These are phyloP conservation scores for Papiliotrema nemorosa DNA, from an alignment of 1,284 basidiomycete genomes.

Conservation along the genomic window DNA sequence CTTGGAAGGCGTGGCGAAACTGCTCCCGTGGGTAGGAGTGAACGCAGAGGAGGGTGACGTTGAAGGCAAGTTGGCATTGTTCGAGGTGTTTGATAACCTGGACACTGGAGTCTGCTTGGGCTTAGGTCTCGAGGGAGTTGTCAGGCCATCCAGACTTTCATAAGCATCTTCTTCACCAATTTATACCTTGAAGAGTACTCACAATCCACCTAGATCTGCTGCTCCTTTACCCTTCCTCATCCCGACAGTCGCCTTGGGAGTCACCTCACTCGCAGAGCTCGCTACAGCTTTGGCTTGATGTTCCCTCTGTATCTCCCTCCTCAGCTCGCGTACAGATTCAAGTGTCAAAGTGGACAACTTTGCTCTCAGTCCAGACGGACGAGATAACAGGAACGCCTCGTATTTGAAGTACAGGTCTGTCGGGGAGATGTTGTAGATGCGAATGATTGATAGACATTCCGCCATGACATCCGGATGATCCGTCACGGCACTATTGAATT, in stretches of 20 bases:
- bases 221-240: conserved; percentile 28
- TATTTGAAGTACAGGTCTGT: conserved; percentile 51
- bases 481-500: conserved; percentile 33
- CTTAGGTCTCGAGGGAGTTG: conserved; percentile 32
- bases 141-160: conserved; percentile 32
- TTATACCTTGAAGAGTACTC: conserved; percentile 10
- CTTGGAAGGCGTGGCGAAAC: conserved; percentile 19
- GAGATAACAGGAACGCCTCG: conserved; percentile 50
- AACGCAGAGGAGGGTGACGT: conserved; percentile 18
- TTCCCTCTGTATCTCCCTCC: conserved; percentile 47
- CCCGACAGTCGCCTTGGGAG: conserved; percentile 20
- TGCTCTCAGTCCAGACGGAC: conserved; percentile 41
- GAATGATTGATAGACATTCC: conserved; percentile 45
- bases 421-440: conserved; percentile 44
- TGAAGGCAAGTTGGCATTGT: conserved; percentile 16
- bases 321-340: conserved; percentile 46
- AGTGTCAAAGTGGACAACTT: conserved; percentile 40
- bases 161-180: background rate
- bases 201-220: conserved; percentile 46
- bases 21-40: conserved; percentile 10
- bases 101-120: conserved; percentile 9
- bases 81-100: conserved; percentile 21
- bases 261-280: conserved; percentile 5
- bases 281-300: conserved; percentile 34
- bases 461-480: conserved; percentile 45